These are phyloP conservation scores for Discostella stelligeroides DNA, from an alignment of 108 stramenopile species.

Conservation along the genomic window DNA sequence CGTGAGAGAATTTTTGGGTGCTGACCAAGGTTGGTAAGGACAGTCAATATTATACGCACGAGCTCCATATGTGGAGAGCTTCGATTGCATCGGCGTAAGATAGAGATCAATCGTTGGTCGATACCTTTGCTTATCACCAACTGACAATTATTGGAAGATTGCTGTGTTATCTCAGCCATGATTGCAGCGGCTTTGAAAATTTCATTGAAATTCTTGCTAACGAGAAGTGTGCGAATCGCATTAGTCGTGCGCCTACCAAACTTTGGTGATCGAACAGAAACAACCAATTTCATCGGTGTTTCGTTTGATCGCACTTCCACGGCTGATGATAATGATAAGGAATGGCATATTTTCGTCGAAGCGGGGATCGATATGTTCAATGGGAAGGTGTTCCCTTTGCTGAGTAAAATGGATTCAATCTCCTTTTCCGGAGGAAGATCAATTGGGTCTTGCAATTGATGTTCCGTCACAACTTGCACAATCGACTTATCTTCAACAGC, in stretches of 20 bases:
- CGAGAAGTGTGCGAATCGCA: conserved; percentile 64
- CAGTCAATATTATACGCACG: conserved; percentile 63
- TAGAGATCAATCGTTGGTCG: conserved; percentile 63
- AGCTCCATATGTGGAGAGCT: conserved; percentile 90
- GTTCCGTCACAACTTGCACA: background rate
- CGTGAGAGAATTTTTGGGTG: conserved; percentile 47
- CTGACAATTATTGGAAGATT: conserved; percentile 70
- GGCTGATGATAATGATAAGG: no score
- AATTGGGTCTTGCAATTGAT: background rate
- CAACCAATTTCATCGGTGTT: no score
- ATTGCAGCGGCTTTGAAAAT: conserved; percentile 71
- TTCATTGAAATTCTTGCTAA: conserved; percentile 64
- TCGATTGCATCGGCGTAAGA: conserved; percentile 86
- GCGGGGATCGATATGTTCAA: no score
- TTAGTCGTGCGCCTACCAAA: conserved; percentile 22
- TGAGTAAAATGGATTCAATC: no score
- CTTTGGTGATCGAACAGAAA: background rate
- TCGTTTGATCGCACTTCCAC: no score
- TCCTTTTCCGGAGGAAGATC: no score
- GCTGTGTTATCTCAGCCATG: conserved; percentile 72
- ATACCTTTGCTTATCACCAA: conserved; percentile 65
- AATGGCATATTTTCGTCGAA: no score
- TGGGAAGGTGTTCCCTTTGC: no score
- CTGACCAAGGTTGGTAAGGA: conserved; percentile 75
- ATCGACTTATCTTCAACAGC: background rate